Evolutionary conservation across 2,329 filamentous ascomycete genomes (phyloP), one percentile per base, ranked within the genome.

Genomic region (Cladorrhinum sp.): DNA sequence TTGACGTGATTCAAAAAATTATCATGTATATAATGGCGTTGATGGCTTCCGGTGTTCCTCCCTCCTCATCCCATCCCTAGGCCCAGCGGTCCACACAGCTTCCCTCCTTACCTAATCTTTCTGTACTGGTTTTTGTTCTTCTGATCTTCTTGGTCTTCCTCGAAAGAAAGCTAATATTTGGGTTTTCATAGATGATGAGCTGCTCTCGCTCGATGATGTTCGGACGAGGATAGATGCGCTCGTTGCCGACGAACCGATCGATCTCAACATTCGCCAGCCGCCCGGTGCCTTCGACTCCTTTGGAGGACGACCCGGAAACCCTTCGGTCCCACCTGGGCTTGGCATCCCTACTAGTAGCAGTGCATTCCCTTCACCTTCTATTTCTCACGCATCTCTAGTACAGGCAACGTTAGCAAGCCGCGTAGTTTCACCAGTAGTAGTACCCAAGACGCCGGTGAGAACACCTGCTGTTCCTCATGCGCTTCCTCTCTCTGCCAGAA

Each of bases 171-270:
- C 79, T 83, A 76, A 83, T 69, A 62, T 69, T 9, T 28, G 52
- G 39, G 50, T 33, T 70, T 70, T 68, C 60, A 67, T 76, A 90
- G 87, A 88, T 74, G 86, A 89, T 69, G 82, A 85, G 55, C 73
- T 85, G n/a, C 77, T 79, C 61, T 82, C 81, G 10, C 76, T 87
- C 51, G 85, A 87, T 63, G 86, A 87, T 65, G 86, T 82, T 12
- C 81, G 79, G 2, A 79, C 79, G 49, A 86, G 83, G n/a, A 84
- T 91, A 46, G 87, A 90, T 71, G 86, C 86, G 2, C 75, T 91
- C 3, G 87, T 91, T 12, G 84, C 86, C 21, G 88, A 91, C 69
- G 76, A 83, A n/a, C 68, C 71, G 7, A 60, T 68, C 18, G 68
- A 65, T 51, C 33, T 59, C n/a, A 64, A 59, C 30, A 72, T 49